Evolutionary conservation across 768 basidiomycete genomes (phyloP).

Genomic region (Russula brevipes): DNA sequence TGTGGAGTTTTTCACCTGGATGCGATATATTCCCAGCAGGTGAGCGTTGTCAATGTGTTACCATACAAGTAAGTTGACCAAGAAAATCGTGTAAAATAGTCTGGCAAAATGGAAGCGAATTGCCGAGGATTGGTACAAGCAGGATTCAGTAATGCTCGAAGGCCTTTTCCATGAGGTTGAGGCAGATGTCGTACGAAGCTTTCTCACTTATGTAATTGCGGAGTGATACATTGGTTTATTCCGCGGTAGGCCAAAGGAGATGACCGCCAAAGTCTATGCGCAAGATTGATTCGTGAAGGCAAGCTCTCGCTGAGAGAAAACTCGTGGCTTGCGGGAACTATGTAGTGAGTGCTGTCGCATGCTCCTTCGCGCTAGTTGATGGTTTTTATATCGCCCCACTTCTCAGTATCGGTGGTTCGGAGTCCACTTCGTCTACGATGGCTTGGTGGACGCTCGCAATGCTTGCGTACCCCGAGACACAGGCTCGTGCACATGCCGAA

Average conservation of each 20-base stretch:
- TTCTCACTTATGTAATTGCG: no score
- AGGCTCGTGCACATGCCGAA: conserved; percentile 7
- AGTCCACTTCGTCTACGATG: neutral
- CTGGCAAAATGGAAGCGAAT: no score
- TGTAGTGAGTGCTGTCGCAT: conserved; percentile 1
- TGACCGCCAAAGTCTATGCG: conserved; percentile 1
- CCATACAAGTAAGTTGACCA: neutral
- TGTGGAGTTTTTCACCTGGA: conserved; percentile 14
- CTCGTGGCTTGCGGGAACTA: conserved; percentile 5
- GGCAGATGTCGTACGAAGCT: no score
- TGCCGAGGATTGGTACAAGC: no score
- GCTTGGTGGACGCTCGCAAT: conserved; percentile 7
- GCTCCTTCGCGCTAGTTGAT: neutral
- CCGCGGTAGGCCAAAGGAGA: neutral
- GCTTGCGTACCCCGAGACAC: conserved; percentile 3
- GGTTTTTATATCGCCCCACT: neutral
- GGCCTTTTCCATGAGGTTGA: no score
- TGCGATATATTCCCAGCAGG: conserved; percentile 13
- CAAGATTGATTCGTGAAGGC: neutral
- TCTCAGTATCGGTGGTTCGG: neutral
- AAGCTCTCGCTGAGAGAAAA: neutral
- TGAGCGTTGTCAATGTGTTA: neutral
- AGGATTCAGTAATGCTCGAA: no score
- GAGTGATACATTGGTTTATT: neutral
- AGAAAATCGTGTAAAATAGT: neutral